phyloP scores from a whole-genome alignment of 345 rosid species.

The Rubroshorea leprosula region DNA sequence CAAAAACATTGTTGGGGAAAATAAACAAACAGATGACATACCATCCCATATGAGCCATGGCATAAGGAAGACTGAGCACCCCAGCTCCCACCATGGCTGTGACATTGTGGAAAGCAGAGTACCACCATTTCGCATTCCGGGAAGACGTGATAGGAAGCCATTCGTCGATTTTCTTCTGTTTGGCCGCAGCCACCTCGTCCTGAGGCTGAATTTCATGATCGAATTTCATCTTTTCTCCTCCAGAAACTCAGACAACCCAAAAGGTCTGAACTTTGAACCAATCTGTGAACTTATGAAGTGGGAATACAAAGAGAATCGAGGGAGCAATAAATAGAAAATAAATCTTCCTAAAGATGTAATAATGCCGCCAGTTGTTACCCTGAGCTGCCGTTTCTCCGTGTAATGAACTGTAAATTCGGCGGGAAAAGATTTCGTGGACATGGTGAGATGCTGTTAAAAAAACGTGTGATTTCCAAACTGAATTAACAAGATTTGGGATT shows the following conservation, averaged over 20 bases:
- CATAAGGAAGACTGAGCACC: conserved; percentile 81
- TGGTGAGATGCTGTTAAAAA: neutral
- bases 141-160: conserved; percentile 76
- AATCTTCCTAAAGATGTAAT: neutral
- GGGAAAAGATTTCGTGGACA: neutral
- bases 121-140: conserved; percentile 88
- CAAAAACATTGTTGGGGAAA: neutral
- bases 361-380: conserved; percentile 2
- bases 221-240: conserved; percentile 4
- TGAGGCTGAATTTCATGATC: neutral
- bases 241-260: too few species aligned
- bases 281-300: too few species aligned
- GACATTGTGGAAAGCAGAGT: conserved; percentile 83
- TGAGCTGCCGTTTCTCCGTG: conserved; percentile 6
- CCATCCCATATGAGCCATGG: conserved; percentile 86
- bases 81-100: conserved; percentile 94
- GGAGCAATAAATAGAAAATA: neutral
- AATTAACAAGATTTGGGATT: neutral
- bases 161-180: conserved; percentile 40
- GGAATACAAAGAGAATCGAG: neutral
- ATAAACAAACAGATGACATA: conserved; percentile 14
- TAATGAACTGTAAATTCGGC: neutral
- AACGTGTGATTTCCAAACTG: neutral
- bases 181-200: neutral
- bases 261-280: neutral